phyloP scores from a whole-genome alignment of 2,329 filamentous ascomycete genomes.

The Cercospora brassicicola region DNA sequence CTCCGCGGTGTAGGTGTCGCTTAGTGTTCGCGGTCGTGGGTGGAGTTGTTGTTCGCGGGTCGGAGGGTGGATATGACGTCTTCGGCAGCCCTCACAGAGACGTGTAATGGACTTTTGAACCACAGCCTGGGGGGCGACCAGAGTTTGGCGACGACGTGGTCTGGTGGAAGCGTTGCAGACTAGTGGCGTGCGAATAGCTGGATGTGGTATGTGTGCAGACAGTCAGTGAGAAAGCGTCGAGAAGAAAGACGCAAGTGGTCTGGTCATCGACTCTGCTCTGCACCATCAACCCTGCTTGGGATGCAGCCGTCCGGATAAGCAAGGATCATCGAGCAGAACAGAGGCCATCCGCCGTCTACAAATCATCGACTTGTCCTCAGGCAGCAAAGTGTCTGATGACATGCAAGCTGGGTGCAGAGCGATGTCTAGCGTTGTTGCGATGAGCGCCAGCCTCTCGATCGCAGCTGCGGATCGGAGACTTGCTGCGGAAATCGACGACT shows the following conservation, averaged over 20 bases:
- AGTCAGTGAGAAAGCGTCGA: neutral
- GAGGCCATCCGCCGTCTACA: neutral
- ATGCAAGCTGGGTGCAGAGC: slow-evolving; percentile 1
- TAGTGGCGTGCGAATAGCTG: slow-evolving; percentile 12
- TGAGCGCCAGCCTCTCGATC: slow-evolving; percentile 6
- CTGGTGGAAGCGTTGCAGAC: neutral
- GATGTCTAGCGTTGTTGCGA: neutral
- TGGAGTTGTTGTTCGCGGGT: slow-evolving; percentile 4
- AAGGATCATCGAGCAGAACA: slow-evolving; percentile 11
- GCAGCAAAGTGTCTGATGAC: slow-evolving; percentile 11
- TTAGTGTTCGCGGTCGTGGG: slow-evolving; percentile 2
- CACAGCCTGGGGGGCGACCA: slow-evolving; percentile 12
- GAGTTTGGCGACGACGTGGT: neutral
- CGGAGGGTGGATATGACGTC: slow-evolving; percentile 15
- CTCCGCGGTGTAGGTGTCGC: neutral
- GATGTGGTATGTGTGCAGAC: slow-evolving; percentile 2
- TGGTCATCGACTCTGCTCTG: slow-evolving; percentile 2
- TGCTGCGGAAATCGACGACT: neutral
- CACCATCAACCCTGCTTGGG: slow-evolving; percentile 3
- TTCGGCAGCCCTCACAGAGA: slow-evolving; percentile 9
- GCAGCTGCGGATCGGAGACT: slow-evolving; percentile 5
- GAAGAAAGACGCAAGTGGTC: slow-evolving; percentile 9
- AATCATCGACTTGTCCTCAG: slow-evolving; percentile 3
- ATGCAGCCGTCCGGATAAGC: slow-evolving; percentile 14
- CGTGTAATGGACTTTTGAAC: slow-evolving; percentile 4